phyloP scores from a whole-genome alignment of 108 stramenopile species.

The Fragilaria radians region DNA sequence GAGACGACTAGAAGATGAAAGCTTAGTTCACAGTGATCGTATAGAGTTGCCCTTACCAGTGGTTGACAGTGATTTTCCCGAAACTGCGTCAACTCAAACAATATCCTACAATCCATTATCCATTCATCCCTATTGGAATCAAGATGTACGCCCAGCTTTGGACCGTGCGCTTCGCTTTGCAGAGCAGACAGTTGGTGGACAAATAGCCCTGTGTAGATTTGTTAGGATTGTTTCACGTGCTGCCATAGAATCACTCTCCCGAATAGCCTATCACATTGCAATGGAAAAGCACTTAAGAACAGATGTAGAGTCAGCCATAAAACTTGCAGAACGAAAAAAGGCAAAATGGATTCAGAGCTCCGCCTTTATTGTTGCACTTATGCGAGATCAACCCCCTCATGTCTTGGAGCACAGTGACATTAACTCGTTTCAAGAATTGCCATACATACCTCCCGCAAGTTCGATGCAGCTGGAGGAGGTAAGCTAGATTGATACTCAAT shows the following conservation, averaged over 20 bases:
- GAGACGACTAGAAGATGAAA: no score
- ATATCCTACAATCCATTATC: no score
- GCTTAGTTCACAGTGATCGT: no score
- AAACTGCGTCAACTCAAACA: no score
- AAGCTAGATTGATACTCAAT: slow-evolving; percentile 8
- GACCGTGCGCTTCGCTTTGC: no score
- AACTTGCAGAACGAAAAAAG: slow-evolving; percentile 42
- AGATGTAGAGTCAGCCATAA: slow-evolving; percentile 22
- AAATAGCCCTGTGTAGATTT: no score
- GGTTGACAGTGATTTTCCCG: no score
- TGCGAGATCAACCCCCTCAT: slow-evolving; percentile 44
- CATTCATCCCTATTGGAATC: no score
- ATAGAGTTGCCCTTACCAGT: no score
- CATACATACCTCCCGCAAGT: slow-evolving; percentile 42
- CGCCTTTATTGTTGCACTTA: slow-evolving; percentile 58
- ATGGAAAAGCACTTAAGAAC: slow-evolving; percentile 16
- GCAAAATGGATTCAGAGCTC: slow-evolving; percentile 63
- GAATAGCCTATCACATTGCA: slow-evolving; percentile 56
- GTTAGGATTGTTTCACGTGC: slow-evolving; percentile 28
- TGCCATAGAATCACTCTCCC: slow-evolving; percentile 35
- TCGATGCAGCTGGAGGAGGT: slow-evolving; percentile 63
- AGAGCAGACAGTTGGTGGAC: no score
- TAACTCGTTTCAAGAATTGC: slow-evolving; percentile 29
- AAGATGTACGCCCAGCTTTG: no score
- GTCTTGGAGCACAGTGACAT: neutral